phyloP scores from a whole-genome alignment of 1,139 yeast species.

The Suhomyces ambrosiae region DNA sequence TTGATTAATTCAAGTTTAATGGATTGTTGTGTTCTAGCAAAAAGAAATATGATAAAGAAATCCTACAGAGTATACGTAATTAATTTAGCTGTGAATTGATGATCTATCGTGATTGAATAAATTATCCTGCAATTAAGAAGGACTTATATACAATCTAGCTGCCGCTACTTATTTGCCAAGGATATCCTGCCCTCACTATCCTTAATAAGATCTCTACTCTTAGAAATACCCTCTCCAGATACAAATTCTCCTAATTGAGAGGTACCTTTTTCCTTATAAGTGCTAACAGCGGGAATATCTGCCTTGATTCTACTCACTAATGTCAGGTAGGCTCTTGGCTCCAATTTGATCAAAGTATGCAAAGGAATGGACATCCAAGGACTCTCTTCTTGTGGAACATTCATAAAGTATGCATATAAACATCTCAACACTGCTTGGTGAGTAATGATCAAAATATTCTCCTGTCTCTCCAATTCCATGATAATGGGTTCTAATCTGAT shows the following conservation, averaged over 20 bases:
- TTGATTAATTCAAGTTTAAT: no score
- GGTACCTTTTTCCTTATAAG: constrained; percentile 93
- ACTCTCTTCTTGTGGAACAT: constrained; percentile 93
- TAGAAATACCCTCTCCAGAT: constrained; percentile 27
- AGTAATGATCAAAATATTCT: constrained; percentile 90
- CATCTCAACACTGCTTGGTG: constrained; percentile 98
- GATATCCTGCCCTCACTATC: constrained; percentile 25
- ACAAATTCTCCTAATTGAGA: constrained; percentile 68
- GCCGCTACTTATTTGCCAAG: no score
- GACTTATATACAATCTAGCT: no score
- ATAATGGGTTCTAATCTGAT: constrained; percentile 93
- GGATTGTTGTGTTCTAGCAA: no score
- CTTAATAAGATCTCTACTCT: constrained; percentile 47
- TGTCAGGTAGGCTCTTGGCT: constrained; percentile 92
- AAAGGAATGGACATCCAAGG: constrained; percentile 99
- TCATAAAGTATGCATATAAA: constrained; percentile 96
- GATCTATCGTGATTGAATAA: no score
- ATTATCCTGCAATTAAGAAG: no score
- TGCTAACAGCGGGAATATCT: constrained; percentile 95
- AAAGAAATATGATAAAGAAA: no score
- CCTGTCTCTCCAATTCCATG: constrained; percentile 97
- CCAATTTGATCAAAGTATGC: constrained; percentile 89
- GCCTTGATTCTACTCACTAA: constrained; percentile 88
- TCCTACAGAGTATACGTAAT: no score
- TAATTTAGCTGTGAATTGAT: no score